phyloP scores from a whole-genome alignment of 768 basidiomycete genomes.

The Boletus edulis region DNA sequence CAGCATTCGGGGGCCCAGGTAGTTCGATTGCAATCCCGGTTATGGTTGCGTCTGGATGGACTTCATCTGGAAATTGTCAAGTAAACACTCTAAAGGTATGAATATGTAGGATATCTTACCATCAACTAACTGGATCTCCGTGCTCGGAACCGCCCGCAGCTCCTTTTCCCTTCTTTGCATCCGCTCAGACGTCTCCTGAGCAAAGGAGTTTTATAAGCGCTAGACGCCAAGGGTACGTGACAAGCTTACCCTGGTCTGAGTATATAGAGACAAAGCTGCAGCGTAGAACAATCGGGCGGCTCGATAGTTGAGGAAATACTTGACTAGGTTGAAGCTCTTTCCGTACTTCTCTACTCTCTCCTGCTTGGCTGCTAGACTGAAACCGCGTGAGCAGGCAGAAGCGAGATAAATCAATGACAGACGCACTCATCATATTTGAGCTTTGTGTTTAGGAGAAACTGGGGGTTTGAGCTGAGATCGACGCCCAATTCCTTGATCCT shows the following conservation, averaged over 20 bases:
- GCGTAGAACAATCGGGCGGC: not conserved
- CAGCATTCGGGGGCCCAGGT: not conserved
- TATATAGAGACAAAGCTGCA: not conserved
- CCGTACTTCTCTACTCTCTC: not conserved
- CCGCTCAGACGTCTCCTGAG: conserved; percentile 1
- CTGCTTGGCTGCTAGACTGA: not conserved
- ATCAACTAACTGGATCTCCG: not conserved
- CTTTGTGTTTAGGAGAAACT: no score
- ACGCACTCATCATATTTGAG: no score
- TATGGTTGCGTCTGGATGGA: not conserved
- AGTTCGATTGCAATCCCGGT: not conserved
- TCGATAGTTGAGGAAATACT: not conserved
- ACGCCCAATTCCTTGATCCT: no score
- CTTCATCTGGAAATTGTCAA: not conserved
- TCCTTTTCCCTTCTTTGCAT: conserved; percentile 1
- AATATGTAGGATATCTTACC: not conserved
- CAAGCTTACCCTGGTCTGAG: not conserved
- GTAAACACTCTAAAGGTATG: no score
- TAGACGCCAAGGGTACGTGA: no score
- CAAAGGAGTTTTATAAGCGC: no score
- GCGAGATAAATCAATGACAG: no score
- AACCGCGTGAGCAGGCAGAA: not conserved
- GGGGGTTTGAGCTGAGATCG: no score
- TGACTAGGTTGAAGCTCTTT: not conserved
- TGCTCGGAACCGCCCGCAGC: not conserved